These are phyloP conservation scores for Phyllostachys edulis DNA, from an alignment of 176 grass and related monocot genomes.

Conservation along the genomic window DNA sequence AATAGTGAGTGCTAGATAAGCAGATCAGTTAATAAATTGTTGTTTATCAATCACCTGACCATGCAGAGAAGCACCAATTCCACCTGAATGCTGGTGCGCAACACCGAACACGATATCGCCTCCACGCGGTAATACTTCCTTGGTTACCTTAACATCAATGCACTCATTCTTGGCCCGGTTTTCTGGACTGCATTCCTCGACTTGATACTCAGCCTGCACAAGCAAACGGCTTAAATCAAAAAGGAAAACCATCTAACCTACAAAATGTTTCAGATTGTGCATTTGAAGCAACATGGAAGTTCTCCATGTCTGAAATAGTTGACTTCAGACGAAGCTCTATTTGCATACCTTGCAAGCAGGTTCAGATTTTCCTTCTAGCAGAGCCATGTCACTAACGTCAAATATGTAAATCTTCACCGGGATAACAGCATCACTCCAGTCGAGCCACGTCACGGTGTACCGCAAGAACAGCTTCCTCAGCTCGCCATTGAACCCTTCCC, in stretches of 20 bases:
- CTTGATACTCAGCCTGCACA: conserved; percentile 75
- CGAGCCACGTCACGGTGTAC: conserved; percentile 70
- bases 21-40: background rate
- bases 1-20: background rate
- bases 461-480: conserved; percentile 58
- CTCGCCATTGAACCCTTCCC: conserved; percentile 30
- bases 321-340: background rate
- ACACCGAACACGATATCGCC: conserved; percentile 78
- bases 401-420: conserved; percentile 88
- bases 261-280: background rate
- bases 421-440: conserved; percentile 51
- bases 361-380: background rate
- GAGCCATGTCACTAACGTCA: conserved; percentile 51
- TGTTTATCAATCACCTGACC: conserved; percentile 61
- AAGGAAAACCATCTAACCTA: background rate
- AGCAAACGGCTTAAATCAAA: background rate
- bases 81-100: conserved; percentile 80
- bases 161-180: conserved; percentile 47
- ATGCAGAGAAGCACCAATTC: conserved; percentile 50
- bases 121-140: conserved; percentile 53
- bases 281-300: background rate
- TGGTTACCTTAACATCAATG: conserved; percentile 40
- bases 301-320: background rate
- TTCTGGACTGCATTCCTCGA: conserved; percentile 56
- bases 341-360: conserved; percentile 57